Evolutionary conservation across 345 rosid species (phyloP).

Genomic region (Clausena lansium): DNA sequence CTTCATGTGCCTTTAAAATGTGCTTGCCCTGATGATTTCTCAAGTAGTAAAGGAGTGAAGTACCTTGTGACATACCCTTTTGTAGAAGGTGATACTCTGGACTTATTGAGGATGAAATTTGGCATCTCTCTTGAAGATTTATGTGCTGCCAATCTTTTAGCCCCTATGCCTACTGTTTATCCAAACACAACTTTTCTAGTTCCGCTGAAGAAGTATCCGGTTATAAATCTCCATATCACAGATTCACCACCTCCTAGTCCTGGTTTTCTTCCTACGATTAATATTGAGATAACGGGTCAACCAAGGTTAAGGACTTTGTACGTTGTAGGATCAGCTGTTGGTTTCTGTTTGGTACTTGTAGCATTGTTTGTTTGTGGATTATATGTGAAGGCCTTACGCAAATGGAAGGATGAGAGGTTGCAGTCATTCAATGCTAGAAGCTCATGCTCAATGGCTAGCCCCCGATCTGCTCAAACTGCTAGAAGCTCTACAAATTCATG

Average conservation of each 20-base stretch:
- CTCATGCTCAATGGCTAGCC: conserved; percentile 33
- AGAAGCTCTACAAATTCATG: conserved; percentile 42
- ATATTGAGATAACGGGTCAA: conserved; percentile 14
- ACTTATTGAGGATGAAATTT: conserved; percentile 30
- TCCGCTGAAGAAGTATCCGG: conserved; percentile 33
- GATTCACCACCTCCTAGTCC: conserved; percentile 41
- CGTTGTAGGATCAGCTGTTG: conserved; percentile 44
- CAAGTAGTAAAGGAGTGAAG: conserved; percentile 6
- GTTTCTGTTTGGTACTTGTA: conserved; percentile 28
- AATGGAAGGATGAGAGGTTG: conserved; percentile 29
- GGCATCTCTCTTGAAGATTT: conserved; percentile 30
- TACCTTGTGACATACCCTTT: conserved; percentile 54
- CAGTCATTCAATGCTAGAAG: conserved; percentile 38
- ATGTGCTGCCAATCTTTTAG: conserved; percentile 36
- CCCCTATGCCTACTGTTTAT: conserved; percentile 36
- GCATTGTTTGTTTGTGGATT: conserved; percentile 32
- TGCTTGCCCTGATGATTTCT: conserved; percentile 45
- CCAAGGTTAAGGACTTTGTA: conserved; percentile 34
- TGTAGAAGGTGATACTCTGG: conserved; percentile 35
- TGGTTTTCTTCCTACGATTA: conserved; percentile 39
- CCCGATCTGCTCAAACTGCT: conserved; percentile 30
- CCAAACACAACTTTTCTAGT: conserved; percentile 48
- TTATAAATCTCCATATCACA: conserved; percentile 18
- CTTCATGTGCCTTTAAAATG: conserved; percentile 50
- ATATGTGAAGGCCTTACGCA: conserved; percentile 26